Percentiles rank a stretch among this genome's conserved stretches.
phyloP scores from a whole-genome alignment of 2,329 filamentous ascomycete species.

The Cercospora nicotianae region DNA sequence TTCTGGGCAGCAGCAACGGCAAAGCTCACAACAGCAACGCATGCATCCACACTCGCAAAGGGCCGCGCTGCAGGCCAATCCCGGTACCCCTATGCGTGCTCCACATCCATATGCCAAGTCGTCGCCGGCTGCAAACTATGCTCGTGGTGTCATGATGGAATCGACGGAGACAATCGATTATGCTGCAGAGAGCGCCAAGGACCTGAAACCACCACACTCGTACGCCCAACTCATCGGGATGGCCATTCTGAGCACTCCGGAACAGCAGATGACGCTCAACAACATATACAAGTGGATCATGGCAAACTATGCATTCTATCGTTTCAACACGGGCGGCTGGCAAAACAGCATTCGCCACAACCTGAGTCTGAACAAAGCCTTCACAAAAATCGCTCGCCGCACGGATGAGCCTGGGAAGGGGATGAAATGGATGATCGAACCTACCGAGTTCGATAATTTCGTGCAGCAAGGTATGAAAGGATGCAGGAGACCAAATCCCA shows the following conservation, averaged over 20 bases:
- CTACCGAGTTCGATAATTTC: constrained; percentile 83
- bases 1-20: constrained; percentile 28
- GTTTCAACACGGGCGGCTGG: constrained; percentile 83
- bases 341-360: constrained; percentile 99
- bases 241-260: constrained; percentile 81
- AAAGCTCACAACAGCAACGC: constrained; percentile 28
- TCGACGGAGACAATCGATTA: constrained; percentile 66
- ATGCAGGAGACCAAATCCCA: constrained; percentile 42
- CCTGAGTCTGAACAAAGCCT: constrained; percentile 88
- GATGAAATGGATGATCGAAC: constrained; percentile 97
- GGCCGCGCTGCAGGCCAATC: constrained; percentile 34
- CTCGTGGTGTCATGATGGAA: constrained; percentile 54
- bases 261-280: constrained; percentile 85
- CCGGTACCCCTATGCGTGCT: constrained; percentile 41
- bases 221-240: constrained; percentile 97
- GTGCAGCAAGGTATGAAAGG: constrained; percentile 62
- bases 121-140: constrained; percentile 49
- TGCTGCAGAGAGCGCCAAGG: constrained; percentile 78
- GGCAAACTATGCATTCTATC: constrained; percentile 88
- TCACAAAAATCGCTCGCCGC: constrained; percentile 86
- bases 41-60: constrained; percentile 42
- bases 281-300: constrained; percentile 95
- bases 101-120: constrained; percentile 42
- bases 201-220: constrained; percentile 93
- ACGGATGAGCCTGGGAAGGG: constrained; percentile 97